Percentiles rank a stretch among this genome's conserved stretches.
phyloP scores from a whole-genome alignment of 768 basidiomycete species.

The Hirschioporus abietinus region DNA sequence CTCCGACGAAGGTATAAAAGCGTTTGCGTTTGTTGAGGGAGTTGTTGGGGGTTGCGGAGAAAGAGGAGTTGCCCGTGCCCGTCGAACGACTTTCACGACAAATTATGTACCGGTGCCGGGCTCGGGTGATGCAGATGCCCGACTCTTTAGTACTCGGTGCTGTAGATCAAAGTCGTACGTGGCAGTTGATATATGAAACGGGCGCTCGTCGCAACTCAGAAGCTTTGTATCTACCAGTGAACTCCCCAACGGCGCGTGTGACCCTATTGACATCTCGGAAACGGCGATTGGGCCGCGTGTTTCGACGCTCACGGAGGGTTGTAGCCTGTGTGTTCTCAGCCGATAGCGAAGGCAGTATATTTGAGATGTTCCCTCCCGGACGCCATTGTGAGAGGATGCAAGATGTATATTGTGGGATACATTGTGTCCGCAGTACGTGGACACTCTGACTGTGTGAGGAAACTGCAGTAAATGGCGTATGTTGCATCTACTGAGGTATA shows the following conservation, averaged over 20 bases:
- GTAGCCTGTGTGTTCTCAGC: neutral
- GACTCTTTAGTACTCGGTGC: neutral
- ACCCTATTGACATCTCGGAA: neutral
- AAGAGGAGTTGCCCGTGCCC: neutral
- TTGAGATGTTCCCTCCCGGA: neutral
- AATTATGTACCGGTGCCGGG: neutral
- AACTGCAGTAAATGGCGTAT: no score
- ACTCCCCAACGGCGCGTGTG: neutral
- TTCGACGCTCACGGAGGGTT: neutral
- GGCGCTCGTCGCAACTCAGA: neutral
- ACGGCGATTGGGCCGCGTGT: neutral
- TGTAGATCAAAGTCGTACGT: neutral
- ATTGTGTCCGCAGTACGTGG: neutral
- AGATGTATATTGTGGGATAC: neutral
- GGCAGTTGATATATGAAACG: neutral
- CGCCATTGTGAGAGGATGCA: neutral
- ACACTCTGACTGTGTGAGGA: neutral
- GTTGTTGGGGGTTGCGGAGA: neutral
- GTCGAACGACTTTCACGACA: neutral
- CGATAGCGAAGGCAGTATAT: neutral
- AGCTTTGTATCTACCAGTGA: neutral
- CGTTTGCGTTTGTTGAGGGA: neutral
- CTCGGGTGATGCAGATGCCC: neutral
- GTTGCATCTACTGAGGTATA: no score
- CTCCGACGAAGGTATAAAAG: neutral